A percentile compares a stretch with the other conserved stretches of the same genome.
Evolutionary conservation across 495 filamentous ascomycete genomes (phyloP).

Genomic region (Choiromyces venosus): DNA sequence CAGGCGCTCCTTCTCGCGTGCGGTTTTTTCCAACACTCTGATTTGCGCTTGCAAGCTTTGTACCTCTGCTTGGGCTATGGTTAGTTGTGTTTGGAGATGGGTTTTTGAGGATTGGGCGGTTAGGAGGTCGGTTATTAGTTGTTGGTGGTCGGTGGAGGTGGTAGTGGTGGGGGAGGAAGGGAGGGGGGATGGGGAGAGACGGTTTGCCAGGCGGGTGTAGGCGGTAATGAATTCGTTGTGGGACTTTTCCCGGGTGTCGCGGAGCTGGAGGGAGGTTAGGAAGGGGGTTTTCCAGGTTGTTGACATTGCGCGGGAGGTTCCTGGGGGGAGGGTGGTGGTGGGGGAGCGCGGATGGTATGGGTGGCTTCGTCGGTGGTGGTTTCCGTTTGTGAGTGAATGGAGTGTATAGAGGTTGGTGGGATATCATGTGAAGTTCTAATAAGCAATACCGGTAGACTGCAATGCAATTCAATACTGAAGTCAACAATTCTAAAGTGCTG

Average conservation of each 20-base stretch:
- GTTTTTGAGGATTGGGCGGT: constrained; percentile 69
- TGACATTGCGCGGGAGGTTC: constrained; percentile 37
- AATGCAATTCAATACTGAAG: no score
- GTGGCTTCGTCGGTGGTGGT: no score
- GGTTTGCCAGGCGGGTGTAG: constrained; percentile 47
- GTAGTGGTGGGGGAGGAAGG: constrained; percentile 12
- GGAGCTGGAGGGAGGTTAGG: constrained; percentile 50
- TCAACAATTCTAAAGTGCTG: no score
- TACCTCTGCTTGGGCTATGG: constrained; percentile 50
- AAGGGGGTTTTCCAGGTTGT: constrained; percentile 57
- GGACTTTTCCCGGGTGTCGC: constrained; percentile 56
- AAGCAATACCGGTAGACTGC: no score
- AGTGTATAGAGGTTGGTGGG: no score
- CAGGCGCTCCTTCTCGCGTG: constrained; percentile 57
- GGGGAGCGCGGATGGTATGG: no score
- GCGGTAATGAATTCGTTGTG: constrained; percentile 54
- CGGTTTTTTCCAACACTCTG: constrained; percentile 57
- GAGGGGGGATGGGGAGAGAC: constrained; percentile 20
- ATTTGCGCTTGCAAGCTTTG: constrained; percentile 21
- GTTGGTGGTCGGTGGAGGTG: constrained; percentile 5
- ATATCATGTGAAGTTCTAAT: no score
- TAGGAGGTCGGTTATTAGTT: constrained; percentile 52
- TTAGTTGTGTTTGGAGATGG: constrained; percentile 58
- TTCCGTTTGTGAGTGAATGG: no score
- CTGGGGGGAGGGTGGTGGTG: constrained; percentile 18